Evolutionary conservation across 116 monocot species (phyloP), one percentile per base, ranked within the genome.

Genomic region (Phalaenopsis hybrid): DNA sequence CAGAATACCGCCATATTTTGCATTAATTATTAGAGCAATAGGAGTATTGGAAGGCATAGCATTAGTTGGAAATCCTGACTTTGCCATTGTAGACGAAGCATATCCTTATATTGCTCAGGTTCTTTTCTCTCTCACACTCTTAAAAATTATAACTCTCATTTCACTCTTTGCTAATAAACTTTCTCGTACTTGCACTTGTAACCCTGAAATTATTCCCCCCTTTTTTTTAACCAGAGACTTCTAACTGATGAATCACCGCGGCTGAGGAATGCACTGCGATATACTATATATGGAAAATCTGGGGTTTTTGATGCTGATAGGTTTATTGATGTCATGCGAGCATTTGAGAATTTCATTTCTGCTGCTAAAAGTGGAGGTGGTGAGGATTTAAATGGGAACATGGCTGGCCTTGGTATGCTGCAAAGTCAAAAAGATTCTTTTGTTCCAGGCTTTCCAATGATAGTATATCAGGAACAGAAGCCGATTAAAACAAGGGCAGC

Each of bases 311-410:
- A 98, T 81, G 98, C 98, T 9, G 98, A 98, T 79, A 90, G 95
- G 85, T 98, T 98, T 76, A 98, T 98, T 69, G 98, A 98, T 88
- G 92, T 98, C n/a, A 98, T 98, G 98, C 98, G 93, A 92, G 98
- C 98, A 75, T 98, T 98, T 83, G 98, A 98, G 76, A 98, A 86
- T 86, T 98, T 98, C 52, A 90, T 98, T 50, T 86, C 77, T 70
- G 98, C 98, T 58, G 98, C 98, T 80, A 98, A 94, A 88, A 98
- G 98, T 84, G 98, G 98, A 41, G 98, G 98, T 48, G 98, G 98
- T 8, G 98, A 98, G 81, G 79, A 81, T 11, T 69, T 94, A 73
- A 93, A 94, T 51, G 95, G 98, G 70, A 89, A 86, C 80, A 98
- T 98, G 98, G 98, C 95, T 82, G 91, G 80, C 75, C 93, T 98